Conservation (phyloP, 1,284 basidiomycete species). For the Trichosporon inkin region DNA sequence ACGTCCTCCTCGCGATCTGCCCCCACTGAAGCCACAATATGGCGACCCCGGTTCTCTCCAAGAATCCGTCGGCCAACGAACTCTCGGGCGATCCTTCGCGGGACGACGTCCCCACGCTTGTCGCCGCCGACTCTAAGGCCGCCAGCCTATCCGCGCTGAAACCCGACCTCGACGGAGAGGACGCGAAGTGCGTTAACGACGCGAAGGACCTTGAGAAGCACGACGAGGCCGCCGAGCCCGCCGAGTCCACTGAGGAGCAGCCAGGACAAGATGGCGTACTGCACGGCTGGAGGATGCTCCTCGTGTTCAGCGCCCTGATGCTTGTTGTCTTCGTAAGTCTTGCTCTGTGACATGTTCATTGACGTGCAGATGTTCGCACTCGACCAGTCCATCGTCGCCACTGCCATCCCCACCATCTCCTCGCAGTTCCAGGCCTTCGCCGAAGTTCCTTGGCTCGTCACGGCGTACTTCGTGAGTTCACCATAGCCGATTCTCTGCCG, state of each 20-base stretch:
- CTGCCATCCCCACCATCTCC: slow-evolving; percentile 52
- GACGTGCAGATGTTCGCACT: slow-evolving; percentile 26
- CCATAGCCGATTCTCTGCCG: slow-evolving; percentile 18
- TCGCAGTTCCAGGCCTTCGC: slow-evolving; percentile 53
- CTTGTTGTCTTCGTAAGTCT: slow-evolving; percentile 43
- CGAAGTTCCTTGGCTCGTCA: slow-evolving; percentile 52
- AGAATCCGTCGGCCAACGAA: not conserved
- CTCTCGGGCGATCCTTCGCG: not conserved
- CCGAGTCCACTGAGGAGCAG: not conserved
- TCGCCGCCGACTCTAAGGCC: slow-evolving; percentile 4
- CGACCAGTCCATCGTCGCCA: slow-evolving; percentile 48
- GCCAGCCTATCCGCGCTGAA: slow-evolving; percentile 6
- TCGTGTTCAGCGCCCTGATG: slow-evolving; percentile 42
- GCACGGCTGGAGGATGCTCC: slow-evolving; percentile 27
- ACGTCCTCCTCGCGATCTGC: not conserved
- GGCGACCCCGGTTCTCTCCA: not conserved
- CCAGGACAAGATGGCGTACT: slow-evolving; percentile 27
- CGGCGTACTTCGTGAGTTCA: slow-evolving; percentile 52
- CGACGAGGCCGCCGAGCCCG: not conserved
- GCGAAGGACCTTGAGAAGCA: slow-evolving; percentile 1
- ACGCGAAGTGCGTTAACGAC: not conserved
- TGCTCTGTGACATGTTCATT: not conserved
- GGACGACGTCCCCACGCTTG: not conserved
- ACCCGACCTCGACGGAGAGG: not conserved
- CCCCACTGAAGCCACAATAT: not conserved